These are phyloP conservation scores for Auxenochlorella protothecoides DNA, from an alignment of 139 green algal genomes.

Conservation along the genomic window DNA sequence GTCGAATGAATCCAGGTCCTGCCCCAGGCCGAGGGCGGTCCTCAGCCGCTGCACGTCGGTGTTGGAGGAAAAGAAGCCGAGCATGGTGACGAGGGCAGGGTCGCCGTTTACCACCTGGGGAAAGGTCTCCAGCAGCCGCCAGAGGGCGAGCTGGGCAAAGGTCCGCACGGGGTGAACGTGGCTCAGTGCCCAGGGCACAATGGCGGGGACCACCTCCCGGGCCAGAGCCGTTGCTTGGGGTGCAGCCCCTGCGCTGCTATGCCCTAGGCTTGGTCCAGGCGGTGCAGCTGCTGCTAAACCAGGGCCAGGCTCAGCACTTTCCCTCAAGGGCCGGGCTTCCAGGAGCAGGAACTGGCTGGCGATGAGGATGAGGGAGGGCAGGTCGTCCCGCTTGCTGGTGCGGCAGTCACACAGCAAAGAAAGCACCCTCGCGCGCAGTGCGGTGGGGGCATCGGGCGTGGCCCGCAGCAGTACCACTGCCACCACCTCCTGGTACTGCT, in stretches of 20 bases:
- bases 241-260: neutral
- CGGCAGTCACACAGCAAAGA: conserved; percentile 33
- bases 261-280: too few species aligned
- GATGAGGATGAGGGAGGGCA: conserved; percentile 41
- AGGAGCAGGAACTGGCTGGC: conserved; percentile 10
- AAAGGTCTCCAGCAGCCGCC: conserved; percentile 24
- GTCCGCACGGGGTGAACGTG: conserved; percentile 52
- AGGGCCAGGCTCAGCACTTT: neutral
- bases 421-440: conserved; percentile 36
- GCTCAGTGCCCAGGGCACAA: conserved; percentile 52
- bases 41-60: conserved; percentile 22
- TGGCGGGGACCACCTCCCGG: conserved; percentile 6
- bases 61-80: conserved; percentile 28
- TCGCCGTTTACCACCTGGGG: conserved; percentile 18
- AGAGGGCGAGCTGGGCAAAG: conserved; percentile 30
- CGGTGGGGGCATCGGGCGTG: conserved; percentile 2
- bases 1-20: conserved; percentile 9
- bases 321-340: neutral
- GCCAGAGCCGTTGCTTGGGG: conserved; percentile 7
- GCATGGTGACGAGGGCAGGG: conserved; percentile 7
- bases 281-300: neutral
- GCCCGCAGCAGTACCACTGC: conserved; percentile 27
- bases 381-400: conserved; percentile 21
- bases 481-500: conserved; percentile 64
- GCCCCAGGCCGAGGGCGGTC: conserved; percentile 4